A percentile compares a stretch with the other conserved stretches of the same genome.
Evolutionary conservation across 1,139 yeast genomes (phyloP).

Genomic region (Yamadazyma atmosphaerica): DNA sequence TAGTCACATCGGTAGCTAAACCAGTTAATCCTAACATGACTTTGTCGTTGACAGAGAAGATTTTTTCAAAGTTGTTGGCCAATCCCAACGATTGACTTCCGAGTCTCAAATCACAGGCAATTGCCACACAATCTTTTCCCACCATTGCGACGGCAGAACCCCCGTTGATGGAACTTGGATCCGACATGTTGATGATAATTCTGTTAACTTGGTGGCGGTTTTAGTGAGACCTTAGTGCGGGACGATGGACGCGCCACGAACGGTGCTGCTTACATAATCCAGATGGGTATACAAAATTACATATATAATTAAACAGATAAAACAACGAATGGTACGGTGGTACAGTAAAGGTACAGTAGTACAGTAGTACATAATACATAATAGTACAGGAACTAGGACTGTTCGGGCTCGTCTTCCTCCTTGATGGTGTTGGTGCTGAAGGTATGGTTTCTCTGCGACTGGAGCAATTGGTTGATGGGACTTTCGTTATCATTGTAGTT

Average conservation of each 20-base stretch:
- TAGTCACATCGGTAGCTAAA: conserved; percentile 88
- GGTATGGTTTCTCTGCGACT: conserved; percentile 23
- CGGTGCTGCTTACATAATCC: too few species aligned
- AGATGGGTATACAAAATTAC: background rate
- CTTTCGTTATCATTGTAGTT: conserved; percentile 39
- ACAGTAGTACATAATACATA: too few species aligned
- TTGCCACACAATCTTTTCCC: conserved; percentile 97
- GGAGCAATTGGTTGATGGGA: conserved; percentile 39
- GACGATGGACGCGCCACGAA: too few species aligned
- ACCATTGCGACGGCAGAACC: conserved; percentile 99
- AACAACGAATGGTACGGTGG: too few species aligned
- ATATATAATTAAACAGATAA: background rate
- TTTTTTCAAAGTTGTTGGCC: conserved; percentile 88
- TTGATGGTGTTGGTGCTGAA: conserved; percentile 38
- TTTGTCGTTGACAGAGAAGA: conserved; percentile 77
- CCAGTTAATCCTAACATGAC: conserved; percentile 93
- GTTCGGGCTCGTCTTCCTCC: conserved; percentile 43
- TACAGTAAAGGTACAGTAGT: too few species aligned
- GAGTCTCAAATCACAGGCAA: conserved; percentile 91
- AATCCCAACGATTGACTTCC: conserved; percentile 95
- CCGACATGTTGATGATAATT: conserved; percentile 36
- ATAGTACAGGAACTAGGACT: too few species aligned
- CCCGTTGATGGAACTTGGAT: conserved; percentile 25
- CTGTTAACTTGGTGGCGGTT: background rate
- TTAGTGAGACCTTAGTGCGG: too few species aligned